These are phyloP conservation scores for Ustilago bromivora DNA, from an alignment of 1,284 basidiomycete species.

Conservation along the genomic window DNA sequence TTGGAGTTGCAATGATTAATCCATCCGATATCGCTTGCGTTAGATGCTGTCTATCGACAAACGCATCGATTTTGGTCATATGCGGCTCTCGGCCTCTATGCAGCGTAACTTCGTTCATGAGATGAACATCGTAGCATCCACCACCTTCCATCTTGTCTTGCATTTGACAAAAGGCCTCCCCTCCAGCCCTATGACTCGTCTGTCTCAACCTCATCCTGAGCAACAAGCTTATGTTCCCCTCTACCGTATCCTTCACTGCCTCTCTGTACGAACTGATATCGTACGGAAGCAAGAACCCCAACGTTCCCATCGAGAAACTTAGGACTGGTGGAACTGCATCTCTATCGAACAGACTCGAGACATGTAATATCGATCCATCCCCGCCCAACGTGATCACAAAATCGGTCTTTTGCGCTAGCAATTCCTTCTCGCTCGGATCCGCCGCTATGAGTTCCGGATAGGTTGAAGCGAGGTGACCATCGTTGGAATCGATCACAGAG, in stretches of 20 bases:
- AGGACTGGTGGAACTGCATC: conserved; percentile 92
- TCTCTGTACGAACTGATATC: conserved; percentile 58
- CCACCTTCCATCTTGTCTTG: conserved; percentile 32
- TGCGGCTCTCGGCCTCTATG: conserved; percentile 92
- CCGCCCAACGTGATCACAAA: conserved; percentile 92
- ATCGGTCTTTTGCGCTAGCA: conserved; percentile 72
- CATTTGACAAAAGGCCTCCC: conserved; percentile 44
- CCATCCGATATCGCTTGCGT: conserved; percentile 96
- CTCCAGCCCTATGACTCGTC: conserved; percentile 47
- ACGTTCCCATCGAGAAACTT: conserved; percentile 94
- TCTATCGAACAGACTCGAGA: conserved; percentile 87
- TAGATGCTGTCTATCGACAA: conserved; percentile 92
- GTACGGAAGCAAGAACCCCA: conserved; percentile 94
- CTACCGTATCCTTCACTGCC: conserved; percentile 57
- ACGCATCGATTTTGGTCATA: conserved; percentile 92
- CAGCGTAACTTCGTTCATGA: conserved; percentile 96
- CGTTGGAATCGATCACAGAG: conserved; percentile 74
- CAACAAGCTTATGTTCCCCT: conserved; percentile 54
- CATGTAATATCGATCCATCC: conserved; percentile 94
- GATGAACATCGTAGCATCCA: conserved; percentile 79
- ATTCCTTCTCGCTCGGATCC: conserved; percentile 16
- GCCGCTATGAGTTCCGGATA: conserved; percentile 41
- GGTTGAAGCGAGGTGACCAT: conserved; percentile 69
- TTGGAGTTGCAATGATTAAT: conserved; percentile 93
- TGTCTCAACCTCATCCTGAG: conserved; percentile 62